These are phyloP conservation scores for Aureobasidium uvarum DNA, from an alignment of 2,329 filamentous ascomycete species.

Conservation along the genomic window DNA sequence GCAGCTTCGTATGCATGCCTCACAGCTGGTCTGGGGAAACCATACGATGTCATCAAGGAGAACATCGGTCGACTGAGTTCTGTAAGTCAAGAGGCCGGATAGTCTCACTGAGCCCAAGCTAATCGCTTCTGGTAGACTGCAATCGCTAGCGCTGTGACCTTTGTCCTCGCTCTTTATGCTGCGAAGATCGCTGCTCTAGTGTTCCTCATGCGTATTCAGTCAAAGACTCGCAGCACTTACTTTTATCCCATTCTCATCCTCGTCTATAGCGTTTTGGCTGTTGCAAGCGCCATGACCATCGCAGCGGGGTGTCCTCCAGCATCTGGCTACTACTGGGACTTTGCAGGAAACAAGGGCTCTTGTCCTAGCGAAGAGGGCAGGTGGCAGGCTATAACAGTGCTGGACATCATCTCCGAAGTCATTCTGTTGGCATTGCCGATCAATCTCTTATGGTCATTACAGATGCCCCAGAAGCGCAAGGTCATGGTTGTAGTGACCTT, in stretches of 20 bases:
- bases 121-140: constrained; percentile 30
- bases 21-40: constrained; percentile 34
- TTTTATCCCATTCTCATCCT: constrained; percentile 32
- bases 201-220: constrained; percentile 36
- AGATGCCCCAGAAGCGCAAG: constrained; percentile 40
- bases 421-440: constrained; percentile 37
- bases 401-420: constrained; percentile 43
- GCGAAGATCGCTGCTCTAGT: constrained; percentile 38
- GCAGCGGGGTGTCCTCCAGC: constrained; percentile 33
- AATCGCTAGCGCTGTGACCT: constrained; percentile 35
- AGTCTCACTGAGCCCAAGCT: background rate
- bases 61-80: constrained; percentile 32
- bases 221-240: background rate
- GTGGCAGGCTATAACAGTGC: constrained; percentile 42
- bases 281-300: constrained; percentile 36
- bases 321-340: constrained; percentile 34
- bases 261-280: constrained; percentile 32
- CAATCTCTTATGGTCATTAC: constrained; percentile 41
- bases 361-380: constrained; percentile 36
- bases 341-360: constrained; percentile 29
- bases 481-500: constrained; percentile 41
- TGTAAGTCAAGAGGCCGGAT: constrained; percentile 27
- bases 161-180: constrained; percentile 35
- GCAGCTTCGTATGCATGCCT: constrained; percentile 35
- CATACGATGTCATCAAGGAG: constrained; percentile 31